phyloP scores from a whole-genome alignment of 169 alveolate species.

The Fabrea salina region DNA sequence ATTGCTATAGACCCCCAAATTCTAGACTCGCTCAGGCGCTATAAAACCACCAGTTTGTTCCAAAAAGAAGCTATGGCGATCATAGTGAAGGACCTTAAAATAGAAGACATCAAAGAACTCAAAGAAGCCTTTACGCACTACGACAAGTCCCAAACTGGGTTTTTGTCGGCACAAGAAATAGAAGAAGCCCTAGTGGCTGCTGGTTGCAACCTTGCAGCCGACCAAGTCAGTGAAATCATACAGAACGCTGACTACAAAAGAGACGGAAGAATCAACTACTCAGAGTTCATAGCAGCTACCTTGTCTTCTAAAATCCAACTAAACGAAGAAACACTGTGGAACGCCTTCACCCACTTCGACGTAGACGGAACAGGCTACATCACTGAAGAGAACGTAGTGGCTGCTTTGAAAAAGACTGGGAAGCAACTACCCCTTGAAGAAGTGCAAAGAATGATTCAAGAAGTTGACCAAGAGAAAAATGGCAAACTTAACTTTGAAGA shows the following conservation, averaged over 20 bases:
- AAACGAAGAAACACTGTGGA: conserved; percentile 42
- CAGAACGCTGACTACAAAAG: conserved; percentile 35
- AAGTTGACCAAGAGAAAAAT: conserved; percentile 39
- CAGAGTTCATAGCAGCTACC: conserved; percentile 55
- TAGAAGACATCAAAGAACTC: conserved; percentile 37
- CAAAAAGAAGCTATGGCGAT: conserved; percentile 48
- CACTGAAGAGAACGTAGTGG: conserved; percentile 45
- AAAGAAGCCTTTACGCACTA: conserved; percentile 33
- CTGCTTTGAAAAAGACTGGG: conserved; percentile 51
- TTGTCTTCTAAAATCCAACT: conserved; percentile 29
- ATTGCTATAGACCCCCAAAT: conserved; percentile 5
- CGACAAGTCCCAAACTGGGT: conserved; percentile 48
- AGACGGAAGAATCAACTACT: conserved; percentile 41
- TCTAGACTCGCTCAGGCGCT: conserved; percentile 24
- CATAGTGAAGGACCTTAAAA: conserved; percentile 32
- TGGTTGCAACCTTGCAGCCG: not conserved
- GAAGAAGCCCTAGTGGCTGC: conserved; percentile 23
- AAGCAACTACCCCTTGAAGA: conserved; percentile 38
- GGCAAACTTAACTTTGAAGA: conserved; percentile 52
- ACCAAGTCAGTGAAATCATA: conserved; percentile 31
- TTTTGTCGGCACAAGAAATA: conserved; percentile 36
- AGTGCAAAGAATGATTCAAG: conserved; percentile 33
- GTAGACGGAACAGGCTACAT: conserved; percentile 50
- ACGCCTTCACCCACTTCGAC: conserved; percentile 57
- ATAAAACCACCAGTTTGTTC: conserved; percentile 29